Conservation (phyloP, 1,284 basidiomycete genomes). For the Cutaneotrichosporon cavernicola region DNA sequence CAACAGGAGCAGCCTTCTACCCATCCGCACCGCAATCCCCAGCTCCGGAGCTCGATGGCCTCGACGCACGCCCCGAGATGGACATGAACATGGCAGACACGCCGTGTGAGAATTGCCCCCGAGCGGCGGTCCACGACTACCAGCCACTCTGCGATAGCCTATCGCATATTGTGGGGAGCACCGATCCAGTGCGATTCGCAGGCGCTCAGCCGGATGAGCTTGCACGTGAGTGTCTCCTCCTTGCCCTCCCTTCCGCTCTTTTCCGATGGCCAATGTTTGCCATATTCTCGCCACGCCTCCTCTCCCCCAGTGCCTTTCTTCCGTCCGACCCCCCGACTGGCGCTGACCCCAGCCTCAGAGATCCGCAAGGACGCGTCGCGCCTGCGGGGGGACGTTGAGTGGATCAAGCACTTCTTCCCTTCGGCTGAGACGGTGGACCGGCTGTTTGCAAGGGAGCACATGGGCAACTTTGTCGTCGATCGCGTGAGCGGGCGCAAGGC, state of each 20-base stretch:
- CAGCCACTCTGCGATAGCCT: slow-evolving; percentile 38
- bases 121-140: not conserved
- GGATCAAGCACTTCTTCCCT: slow-evolving; percentile 47
- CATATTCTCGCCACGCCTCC: not conserved
- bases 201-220: slow-evolving; percentile 27
- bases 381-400: slow-evolving; percentile 29
- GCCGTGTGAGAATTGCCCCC: not conserved
- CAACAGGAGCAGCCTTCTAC: not conserved
- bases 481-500: slow-evolving; percentile 62
- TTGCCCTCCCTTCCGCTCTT: not conserved
- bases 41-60: not conserved
- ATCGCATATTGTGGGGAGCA: slow-evolving; percentile 35
- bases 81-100: not conserved
- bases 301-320: not conserved
- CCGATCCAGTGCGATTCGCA: slow-evolving; percentile 6
- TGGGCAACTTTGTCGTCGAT: slow-evolving; percentile 66
- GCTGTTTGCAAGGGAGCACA: slow-evolving; percentile 48
- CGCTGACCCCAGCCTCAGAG: slow-evolving; percentile 29
- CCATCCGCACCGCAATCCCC: not conserved
- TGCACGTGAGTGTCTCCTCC: slow-evolving; percentile 32
- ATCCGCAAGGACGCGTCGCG: slow-evolving; percentile 39
- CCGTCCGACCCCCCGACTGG: too few relatives aligned
- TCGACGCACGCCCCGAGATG: not conserved
- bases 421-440: slow-evolving; percentile 42
- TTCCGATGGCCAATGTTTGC: too few relatives aligned